phyloP scores from a whole-genome alignment of 345 rosid genomes.

The Tarenaya hassleriana region DNA sequence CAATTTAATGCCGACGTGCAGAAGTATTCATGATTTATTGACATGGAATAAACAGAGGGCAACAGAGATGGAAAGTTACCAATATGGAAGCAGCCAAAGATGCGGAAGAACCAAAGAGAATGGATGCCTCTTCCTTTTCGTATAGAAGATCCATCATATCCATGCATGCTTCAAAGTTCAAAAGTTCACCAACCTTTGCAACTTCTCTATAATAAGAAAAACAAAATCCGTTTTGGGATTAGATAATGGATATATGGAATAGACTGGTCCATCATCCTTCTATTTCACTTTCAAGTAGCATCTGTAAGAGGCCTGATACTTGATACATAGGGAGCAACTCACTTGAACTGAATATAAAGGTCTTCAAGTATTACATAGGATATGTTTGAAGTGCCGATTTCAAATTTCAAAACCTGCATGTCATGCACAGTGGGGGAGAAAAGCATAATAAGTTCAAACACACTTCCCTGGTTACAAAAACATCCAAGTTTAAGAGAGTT shows the following conservation, averaged over 20 bases:
- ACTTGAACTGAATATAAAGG: conserved; percentile 55
- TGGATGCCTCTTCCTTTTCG: conserved; percentile 55
- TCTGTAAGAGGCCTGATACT: conserved; percentile 5
- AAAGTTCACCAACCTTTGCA: conserved; percentile 58
- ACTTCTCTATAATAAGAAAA: conserved; percentile 39
- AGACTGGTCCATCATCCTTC: conserved; percentile 31
- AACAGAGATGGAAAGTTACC: conserved; percentile 28
- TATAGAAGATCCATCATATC: conserved; percentile 89
- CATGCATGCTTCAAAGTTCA: conserved; percentile 67
- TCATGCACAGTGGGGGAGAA: conserved; percentile 7
- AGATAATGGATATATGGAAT: not conserved
- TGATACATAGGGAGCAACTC: conserved; percentile 16
- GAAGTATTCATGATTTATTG: conserved; percentile 64
- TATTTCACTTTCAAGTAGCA: not conserved
- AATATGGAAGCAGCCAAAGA: conserved; percentile 69
- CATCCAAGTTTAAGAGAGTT: conserved; percentile 1
- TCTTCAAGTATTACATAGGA: conserved; percentile 51
- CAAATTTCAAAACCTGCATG: conserved; percentile 50
- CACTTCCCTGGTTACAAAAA: conserved; percentile 8
- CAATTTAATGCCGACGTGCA: conserved; percentile 37
- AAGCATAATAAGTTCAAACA: conserved; percentile 3
- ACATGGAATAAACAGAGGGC: not conserved
- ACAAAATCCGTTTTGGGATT: not conserved
- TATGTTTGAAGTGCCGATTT: conserved; percentile 51
- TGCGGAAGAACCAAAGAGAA: conserved; percentile 42